Base-by-base conservation (phyloP, 768 basidiomycete species). In the Leucosporidium scottii region DNA sequence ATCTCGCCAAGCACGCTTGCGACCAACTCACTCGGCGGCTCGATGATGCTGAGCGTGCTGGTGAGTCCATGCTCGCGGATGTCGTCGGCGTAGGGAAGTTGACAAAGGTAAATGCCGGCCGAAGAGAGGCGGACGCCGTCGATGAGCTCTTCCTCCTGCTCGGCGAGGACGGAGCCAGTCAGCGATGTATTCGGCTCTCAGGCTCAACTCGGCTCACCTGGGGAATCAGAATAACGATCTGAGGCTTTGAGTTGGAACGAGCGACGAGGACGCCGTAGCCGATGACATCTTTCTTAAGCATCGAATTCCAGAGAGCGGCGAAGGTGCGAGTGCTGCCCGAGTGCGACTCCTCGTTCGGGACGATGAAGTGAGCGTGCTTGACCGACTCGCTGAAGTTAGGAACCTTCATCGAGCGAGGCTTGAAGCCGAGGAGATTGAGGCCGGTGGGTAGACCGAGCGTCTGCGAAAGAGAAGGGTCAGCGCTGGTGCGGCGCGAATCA, bases 21-120 rank as follows among this genome's bases (percentile, higher is more conserved):
- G 3, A 12, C 8, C 2, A 8, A 63, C 78, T 34, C 31, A 58
- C 61, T 58, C 31, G 54, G n/a, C 8, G 31, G 44, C 49, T 47
- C 17, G 70, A 75, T 61, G 78, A 86, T 91, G 87, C 83, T 82
- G 72, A 82, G 80, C 10, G 82, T 86, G 63, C 84, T 81, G 25
- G 86, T 84, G 17, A 92, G 78, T 3, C 88, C 86, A 9, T 89
- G 88, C 25, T 82, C 82, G 58, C 96, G 85, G 59, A 98, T 88
- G 74, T 99, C 96, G 76, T 99, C 96, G 6, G 90, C 88, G 76
- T 89, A 99, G 0, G 94, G 93, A n/a, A 97, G 77, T 21, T 88
- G 88, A 66, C 97, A 87, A 60, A 98, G 81, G 78, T 98, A 93
- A 74, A 98, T 89, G 8, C 96, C 96, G 2, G 90, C 85, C 44